Conservation (phyloP, 2,329 filamentous ascomycete genomes). For the Fusarium brevicatenulatum region DNA sequence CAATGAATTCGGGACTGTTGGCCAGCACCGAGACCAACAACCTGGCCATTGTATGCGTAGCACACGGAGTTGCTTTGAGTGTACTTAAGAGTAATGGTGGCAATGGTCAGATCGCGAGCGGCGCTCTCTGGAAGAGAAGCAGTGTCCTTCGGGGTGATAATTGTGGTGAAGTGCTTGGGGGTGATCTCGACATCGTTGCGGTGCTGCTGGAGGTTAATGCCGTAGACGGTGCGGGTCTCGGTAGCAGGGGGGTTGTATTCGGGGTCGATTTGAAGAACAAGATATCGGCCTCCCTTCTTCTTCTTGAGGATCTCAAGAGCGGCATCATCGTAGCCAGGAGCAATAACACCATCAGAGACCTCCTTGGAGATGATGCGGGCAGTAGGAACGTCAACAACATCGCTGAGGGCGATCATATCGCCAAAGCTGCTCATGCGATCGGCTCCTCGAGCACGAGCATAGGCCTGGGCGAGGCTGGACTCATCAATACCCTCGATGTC, state of each 20-base stretch:
- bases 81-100: constrained; percentile 97
- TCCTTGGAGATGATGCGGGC: constrained; percentile 98
- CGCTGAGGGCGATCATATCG: constrained; percentile 92
- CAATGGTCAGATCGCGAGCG: constrained; percentile 89
- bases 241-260: constrained; percentile 82
- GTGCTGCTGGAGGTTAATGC: constrained; percentile 86
- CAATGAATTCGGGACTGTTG: constrained; percentile 99
- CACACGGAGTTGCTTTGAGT: constrained; percentile 99
- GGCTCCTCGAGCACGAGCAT: constrained; percentile 92
- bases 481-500: constrained; percentile 90
- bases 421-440: constrained; percentile 99
- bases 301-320: constrained; percentile 92
- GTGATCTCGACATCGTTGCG: constrained; percentile 92
- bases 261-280: constrained; percentile 93
- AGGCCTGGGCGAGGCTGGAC: constrained; percentile 90
- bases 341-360: constrained; percentile 96
- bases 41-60: constrained; percentile 93
- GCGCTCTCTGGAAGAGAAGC: constrained; percentile 79
- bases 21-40: constrained; percentile 92
- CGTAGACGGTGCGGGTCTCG: constrained; percentile 90
- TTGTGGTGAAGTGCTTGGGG: constrained; percentile 83
- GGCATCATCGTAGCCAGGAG: constrained; percentile 84
- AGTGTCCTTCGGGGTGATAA: constrained; percentile 87
- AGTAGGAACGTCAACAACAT: constrained; percentile 89
- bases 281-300: constrained; percentile 98